Evolutionary conservation across 2,329 filamentous ascomycete genomes (phyloP).

Genomic region (Monosporascus sp.): DNA sequence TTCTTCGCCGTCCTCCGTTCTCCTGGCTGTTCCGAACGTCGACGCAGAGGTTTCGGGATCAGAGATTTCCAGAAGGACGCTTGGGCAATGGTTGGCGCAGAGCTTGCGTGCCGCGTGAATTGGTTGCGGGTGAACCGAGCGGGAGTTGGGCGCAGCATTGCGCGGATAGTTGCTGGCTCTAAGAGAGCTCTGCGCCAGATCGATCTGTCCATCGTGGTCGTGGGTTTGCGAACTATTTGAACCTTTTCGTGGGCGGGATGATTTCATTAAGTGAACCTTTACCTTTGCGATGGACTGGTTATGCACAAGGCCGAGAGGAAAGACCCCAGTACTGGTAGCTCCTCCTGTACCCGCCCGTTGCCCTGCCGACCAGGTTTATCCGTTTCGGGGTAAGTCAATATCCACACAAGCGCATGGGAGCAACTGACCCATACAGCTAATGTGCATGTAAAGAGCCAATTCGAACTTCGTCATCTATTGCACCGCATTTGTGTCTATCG

Average conservation of each 20-base stretch:
- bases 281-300: neutral
- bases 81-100: constrained; percentile 48
- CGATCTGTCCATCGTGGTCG: constrained; percentile 10
- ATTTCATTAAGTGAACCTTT: neutral
- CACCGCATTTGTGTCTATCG: neutral
- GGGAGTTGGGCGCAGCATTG: neutral
- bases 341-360: neutral
- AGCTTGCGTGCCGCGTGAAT: constrained; percentile 25
- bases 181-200: constrained; percentile 12
- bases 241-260: neutral
- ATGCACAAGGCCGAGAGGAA: neutral
- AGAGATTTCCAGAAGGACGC: constrained; percentile 64
- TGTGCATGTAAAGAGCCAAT: neutral
- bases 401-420: neutral
- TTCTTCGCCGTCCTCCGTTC: constrained; percentile 27
- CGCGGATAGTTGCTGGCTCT: constrained; percentile 6
- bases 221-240: neutral
- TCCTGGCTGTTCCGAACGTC: constrained; percentile 30
- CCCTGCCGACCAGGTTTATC: constrained; percentile 1
- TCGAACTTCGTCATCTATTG: neutral
- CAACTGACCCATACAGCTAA: neutral
- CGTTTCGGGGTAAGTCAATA: neutral
- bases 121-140: constrained; percentile 6
- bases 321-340: neutral
- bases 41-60: constrained; percentile 62